Percentiles rank a stretch among this genome's conserved stretches.
phyloP scores from a whole-genome alignment of 805 yeast genomes.

The Yarrowia osloensis region DNA sequence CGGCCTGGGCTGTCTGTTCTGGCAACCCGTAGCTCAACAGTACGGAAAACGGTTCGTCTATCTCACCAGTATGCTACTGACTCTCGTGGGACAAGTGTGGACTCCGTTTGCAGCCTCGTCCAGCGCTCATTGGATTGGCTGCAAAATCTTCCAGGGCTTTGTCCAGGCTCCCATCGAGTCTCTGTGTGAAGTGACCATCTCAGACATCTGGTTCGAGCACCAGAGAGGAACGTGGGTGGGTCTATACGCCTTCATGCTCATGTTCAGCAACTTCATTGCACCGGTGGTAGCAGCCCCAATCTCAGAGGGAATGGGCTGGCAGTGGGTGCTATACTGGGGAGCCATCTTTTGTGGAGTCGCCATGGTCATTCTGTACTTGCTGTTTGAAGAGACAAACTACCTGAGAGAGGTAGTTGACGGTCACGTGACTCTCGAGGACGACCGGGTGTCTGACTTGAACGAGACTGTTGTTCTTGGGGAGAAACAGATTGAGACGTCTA shows the following conservation, averaged over 20 bases:
- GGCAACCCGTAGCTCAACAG: constrained; percentile 55
- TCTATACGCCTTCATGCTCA: constrained; percentile 67
- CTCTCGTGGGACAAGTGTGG: constrained; percentile 48
- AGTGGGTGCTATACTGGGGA: constrained; percentile 31
- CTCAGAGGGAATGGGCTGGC: constrained; percentile 22
- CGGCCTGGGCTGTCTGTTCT: constrained; percentile 53
- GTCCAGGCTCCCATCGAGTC: constrained; percentile 82
- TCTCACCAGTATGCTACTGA: constrained; percentile 46
- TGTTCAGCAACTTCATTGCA: constrained; percentile 5
- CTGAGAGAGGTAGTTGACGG: not conserved
- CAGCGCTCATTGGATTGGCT: constrained; percentile 46
- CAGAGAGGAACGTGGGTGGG: constrained; percentile 74
- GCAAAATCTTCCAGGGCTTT: constrained; percentile 49
- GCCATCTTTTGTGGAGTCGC: constrained; percentile 27
- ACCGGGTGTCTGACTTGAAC: not conserved
- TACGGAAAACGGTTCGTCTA: constrained; percentile 53
- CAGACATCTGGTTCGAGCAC: constrained; percentile 77
- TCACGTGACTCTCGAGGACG: not conserved
- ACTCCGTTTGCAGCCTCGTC: constrained; percentile 45
- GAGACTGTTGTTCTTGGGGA: not conserved
- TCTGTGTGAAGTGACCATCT: constrained; percentile 61
- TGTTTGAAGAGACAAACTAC: constrained; percentile 32
- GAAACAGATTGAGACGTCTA: not conserved
- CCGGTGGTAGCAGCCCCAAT: constrained; percentile 11
- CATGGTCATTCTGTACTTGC: not conserved